A percentile compares a stretch with the other conserved stretches of the same genome.
Conservation (phyloP, 495 filamentous ascomycete genomes). For the Penicillium flavigenum region DNA sequence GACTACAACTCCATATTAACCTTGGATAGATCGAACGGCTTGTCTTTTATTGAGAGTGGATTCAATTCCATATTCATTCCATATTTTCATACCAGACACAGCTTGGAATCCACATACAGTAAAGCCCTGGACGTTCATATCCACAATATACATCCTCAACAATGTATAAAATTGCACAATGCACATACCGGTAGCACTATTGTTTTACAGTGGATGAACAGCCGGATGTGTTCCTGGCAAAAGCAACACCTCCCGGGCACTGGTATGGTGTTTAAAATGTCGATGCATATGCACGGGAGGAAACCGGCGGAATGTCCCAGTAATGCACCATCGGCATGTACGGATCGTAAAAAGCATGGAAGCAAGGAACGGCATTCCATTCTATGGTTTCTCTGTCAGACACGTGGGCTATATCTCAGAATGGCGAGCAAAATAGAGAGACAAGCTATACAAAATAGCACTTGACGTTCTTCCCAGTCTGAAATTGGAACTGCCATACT, state of each 20-base stretch:
- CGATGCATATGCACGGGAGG: neutral
- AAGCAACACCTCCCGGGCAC: conserved; percentile 3
- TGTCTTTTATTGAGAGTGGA: neutral
- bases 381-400: conserved; percentile 5
- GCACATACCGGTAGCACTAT: neutral
- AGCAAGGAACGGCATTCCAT: conserved; percentile 13
- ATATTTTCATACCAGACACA: neutral
- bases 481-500: neutral
- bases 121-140: neutral
- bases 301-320: conserved; percentile 5
- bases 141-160: neutral
- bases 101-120: neutral
- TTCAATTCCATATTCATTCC: neutral
- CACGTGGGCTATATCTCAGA: conserved; percentile 6
- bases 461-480: neutral
- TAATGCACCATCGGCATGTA: conserved; percentile 6
- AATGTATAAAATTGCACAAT: neutral
- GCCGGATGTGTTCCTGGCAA: conserved; percentile 9
- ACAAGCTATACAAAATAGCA: neutral
- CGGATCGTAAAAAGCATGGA: conserved; percentile 7
- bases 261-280: conserved; percentile 7
- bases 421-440: neutral
- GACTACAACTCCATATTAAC: neutral
- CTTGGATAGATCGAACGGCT: neutral
- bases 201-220: neutral